Evolutionary conservation across 2,329 filamentous ascomycete species (phyloP).

Genomic region (Ceratocystis cubensis): DNA sequence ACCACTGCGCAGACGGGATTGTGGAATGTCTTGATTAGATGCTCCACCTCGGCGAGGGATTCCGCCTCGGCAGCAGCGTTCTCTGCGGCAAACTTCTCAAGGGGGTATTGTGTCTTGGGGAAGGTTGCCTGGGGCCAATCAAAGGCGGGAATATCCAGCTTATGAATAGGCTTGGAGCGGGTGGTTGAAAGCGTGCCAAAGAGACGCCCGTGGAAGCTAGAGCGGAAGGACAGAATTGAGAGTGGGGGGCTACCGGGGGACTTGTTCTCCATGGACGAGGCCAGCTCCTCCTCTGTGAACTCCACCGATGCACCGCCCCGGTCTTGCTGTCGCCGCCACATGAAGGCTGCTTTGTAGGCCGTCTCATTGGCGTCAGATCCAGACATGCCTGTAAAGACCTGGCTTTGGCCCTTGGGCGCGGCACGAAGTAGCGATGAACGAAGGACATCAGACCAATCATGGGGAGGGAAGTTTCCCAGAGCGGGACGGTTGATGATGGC

Average conservation of each 20-base stretch:
- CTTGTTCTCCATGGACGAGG: conserved; percentile 57
- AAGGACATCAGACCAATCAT: conserved; percentile 61
- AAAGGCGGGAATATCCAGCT: conserved; percentile 77
- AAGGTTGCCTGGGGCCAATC: conserved; percentile 79
- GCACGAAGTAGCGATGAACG: conserved; percentile 58
- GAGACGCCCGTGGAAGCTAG: conserved; percentile 67
- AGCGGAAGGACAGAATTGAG: conserved; percentile 67
- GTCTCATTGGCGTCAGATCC: conserved; percentile 77
- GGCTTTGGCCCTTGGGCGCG: conserved; percentile 60
- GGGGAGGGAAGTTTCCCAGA: conserved; percentile 66
- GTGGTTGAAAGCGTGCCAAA: conserved; percentile 70
- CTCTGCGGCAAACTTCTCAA: conserved; percentile 55
- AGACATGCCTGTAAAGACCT: conserved; percentile 69
- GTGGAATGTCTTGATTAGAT: conserved; percentile 53
- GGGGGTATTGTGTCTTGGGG: conserved; percentile 63
- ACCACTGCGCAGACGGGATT: conserved; percentile 61
- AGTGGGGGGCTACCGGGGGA: conserved; percentile 60
- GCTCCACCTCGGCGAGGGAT: conserved; percentile 61
- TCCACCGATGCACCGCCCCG: conserved; percentile 57
- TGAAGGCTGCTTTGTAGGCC: conserved; percentile 77
- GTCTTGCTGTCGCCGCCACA: conserved; percentile 62
- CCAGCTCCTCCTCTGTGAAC: conserved; percentile 57
- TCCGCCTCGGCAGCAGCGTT: conserved; percentile 60
- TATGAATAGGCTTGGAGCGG: conserved; percentile 72
- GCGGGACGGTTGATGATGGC: conserved; percentile 68